Conservation (phyloP, 345 rosid species). For the Eucalyptus cladocalyx region DNA sequence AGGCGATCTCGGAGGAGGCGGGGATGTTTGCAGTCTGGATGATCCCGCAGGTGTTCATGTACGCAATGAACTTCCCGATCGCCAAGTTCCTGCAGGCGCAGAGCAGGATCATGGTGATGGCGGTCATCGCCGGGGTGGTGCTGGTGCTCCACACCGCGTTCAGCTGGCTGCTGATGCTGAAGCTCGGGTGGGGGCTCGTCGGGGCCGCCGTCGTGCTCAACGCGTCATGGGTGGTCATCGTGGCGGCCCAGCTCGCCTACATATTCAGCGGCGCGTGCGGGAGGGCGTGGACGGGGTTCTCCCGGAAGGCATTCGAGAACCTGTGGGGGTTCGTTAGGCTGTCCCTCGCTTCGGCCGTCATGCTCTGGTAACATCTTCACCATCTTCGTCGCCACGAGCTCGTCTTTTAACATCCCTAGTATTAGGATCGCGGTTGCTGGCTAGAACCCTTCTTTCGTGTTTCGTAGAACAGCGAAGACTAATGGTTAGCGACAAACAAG, state of each 20-base stretch:
- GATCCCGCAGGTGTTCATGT: conserved; percentile 83
- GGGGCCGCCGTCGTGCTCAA: conserved; percentile 25
- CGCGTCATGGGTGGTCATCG: conserved; percentile 20
- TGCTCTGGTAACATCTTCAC: conserved; percentile 11
- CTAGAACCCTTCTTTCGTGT: not conserved
- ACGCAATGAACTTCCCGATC: conserved; percentile 61
- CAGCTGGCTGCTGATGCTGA: conserved; percentile 49
- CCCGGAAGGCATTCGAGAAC: conserved; percentile 23
- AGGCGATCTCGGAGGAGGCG: conserved; percentile 42
- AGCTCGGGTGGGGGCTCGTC: conserved; percentile 18
- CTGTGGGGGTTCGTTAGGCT: conserved; percentile 22
- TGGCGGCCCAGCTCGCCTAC: conserved; percentile 30
- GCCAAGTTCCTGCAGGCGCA: conserved; percentile 79
- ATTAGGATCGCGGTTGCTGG: not conserved
- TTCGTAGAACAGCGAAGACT: not conserved
- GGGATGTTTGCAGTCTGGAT: conserved; percentile 58
- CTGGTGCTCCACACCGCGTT: conserved; percentile 40
- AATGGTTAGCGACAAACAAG: not conserved
- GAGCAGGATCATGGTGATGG: conserved; percentile 81
- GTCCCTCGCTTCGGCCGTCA: conserved; percentile 41
- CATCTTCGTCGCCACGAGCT: not conserved
- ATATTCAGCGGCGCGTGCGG: conserved; percentile 54
- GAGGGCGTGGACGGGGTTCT: conserved; percentile 31
- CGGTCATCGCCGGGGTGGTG: conserved; percentile 36
- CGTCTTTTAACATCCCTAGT: not conserved